A percentile compares a stretch with the other conserved stretches of the same genome.
Conservation (phyloP, 768 basidiomycete species). For the Galerina marginata region DNA sequence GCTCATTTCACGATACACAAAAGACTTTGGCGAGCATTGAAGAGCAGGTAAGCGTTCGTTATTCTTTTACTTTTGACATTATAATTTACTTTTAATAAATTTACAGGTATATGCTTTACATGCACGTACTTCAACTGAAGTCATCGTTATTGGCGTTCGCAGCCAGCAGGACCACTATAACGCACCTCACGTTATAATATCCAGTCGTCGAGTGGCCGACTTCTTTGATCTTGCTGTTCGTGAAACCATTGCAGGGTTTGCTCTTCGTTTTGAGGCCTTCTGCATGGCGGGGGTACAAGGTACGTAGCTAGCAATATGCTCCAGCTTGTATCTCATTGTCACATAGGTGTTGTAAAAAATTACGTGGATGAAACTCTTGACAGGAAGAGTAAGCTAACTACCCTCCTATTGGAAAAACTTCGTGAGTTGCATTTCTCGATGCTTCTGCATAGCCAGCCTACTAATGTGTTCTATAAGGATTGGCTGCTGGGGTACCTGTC, state of each 20-base stretch:
- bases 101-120: background rate
- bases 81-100: background rate
- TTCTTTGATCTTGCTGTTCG: background rate
- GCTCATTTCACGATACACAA: background rate
- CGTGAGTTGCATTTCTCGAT: background rate
- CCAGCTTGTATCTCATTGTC: background rate
- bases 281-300: slow-evolving; percentile 3
- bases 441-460: background rate
- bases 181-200: background rate
- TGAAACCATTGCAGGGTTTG: background rate
- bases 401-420: background rate
- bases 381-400: background rate
- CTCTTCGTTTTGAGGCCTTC: background rate
- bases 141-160: background rate
- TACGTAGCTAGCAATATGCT: background rate
- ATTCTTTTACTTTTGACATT: too few relatives aligned
- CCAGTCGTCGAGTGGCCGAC: background rate
- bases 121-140: slow-evolving; percentile 1
- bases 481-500: slow-evolving; percentile 1
- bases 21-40: background rate
- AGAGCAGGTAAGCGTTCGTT: too few relatives aligned
- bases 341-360: background rate
- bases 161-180: background rate
- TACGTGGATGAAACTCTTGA: background rate
- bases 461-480: background rate